Evolutionary conservation across 169 alveolate species (phyloP).

Genomic region (Ichthyophthirius multifiliis): DNA sequence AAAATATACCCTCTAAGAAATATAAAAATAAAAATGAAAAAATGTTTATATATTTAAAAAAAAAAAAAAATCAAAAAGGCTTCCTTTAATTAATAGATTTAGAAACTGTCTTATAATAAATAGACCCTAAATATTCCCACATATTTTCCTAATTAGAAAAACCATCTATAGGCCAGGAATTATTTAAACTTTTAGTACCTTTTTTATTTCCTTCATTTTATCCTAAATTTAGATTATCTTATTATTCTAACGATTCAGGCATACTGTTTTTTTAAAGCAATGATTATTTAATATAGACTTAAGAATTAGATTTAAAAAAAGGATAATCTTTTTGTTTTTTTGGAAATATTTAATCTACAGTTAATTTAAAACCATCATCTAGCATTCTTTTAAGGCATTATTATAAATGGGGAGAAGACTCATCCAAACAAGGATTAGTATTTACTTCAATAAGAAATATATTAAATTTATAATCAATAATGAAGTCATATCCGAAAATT

Average conservation of each 20-base stretch:
- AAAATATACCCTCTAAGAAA: too few species aligned
- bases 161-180: constrained; percentile 39
- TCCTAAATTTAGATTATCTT: neutral
- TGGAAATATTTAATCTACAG: constrained; percentile 38
- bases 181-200: neutral
- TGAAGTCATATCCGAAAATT: constrained; percentile 61
- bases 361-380: constrained; percentile 58
- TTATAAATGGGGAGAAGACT: constrained; percentile 45
- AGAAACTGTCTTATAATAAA: too few species aligned
- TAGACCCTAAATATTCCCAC: constrained; percentile 52
- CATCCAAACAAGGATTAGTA: constrained; percentile 64
- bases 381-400: constrained; percentile 51
- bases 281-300: neutral
- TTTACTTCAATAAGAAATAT: constrained; percentile 55
- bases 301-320: constrained; percentile 1
- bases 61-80: too few species aligned
- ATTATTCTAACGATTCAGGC: neutral
- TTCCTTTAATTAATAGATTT: too few species aligned
- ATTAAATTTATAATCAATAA: constrained; percentile 58
- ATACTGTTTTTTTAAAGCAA: neutral
- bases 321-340: constrained; percentile 25
- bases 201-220: neutral
- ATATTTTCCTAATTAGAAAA: constrained; percentile 52
- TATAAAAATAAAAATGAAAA: too few species aligned
- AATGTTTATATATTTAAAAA: too few species aligned